Evolutionary conservation across 2,329 filamentous ascomycete species (phyloP), one percentile per base, ranked within the genome.

Genomic region (Thelonectria olida): DNA sequence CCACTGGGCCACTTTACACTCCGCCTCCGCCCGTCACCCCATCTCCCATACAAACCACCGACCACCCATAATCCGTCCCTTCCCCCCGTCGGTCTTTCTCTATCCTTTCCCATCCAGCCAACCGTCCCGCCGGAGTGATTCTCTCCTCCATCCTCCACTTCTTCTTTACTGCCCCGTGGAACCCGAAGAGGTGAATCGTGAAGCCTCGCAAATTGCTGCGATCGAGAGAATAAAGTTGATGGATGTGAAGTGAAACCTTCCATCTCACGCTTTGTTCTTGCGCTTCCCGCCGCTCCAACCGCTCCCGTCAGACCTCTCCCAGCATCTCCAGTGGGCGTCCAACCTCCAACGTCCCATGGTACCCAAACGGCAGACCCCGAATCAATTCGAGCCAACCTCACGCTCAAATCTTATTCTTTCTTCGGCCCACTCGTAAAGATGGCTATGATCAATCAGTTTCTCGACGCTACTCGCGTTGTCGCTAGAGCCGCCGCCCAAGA

Each of bases 391-490:
- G 66, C 62, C 61, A 59, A 38, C 41, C 58, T 66, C 25, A 49
- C 55, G 52, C 57, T 62, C 69, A 64, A 51, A 54, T 54, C 62
- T 53, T 67, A 39, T 51, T 58, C 41, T 66, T 67, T 27, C 56
- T 34, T 48, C 63, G 42, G 20, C 20, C 60, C 34, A 36, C 56
- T 55, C 53, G 54, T 64, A 50, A 68, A 63, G 36, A 72, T 74
- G 72, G 67, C 72, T 38, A 55, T 71, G 51, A 34, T 74, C 44
- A 48, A 69, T 41, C 57, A 72, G 52, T 42, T 74, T 27, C 50
- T 74, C 47, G 71, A 71, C 61, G 72, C 69, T 38, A 63, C 71
- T 52, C 71, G 65, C 28, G 28, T 74, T 31, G 70, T 71, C 41
- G 64, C 66, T 53, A 61, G 69, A 36, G 66, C 66, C 41, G 65